phyloP scores from a whole-genome alignment of 108 stramenopile genomes.

The Skeletonema grethae region DNA sequence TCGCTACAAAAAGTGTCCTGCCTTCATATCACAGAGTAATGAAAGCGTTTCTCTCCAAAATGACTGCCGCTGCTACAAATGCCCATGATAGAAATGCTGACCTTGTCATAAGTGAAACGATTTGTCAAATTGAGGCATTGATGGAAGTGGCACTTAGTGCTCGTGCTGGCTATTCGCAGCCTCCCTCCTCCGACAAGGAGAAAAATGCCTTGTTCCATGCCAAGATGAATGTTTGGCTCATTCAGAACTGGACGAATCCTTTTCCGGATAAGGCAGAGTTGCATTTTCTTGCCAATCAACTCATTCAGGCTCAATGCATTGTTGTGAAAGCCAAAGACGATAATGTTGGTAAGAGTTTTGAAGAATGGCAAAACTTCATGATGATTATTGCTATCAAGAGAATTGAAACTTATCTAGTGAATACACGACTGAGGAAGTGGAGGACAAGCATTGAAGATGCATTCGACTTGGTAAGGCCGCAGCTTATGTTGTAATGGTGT shows the following conservation, averaged over 20 bases:
- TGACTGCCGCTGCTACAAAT: too few species aligned
- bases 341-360: background rate
- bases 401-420: background rate
- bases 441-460: background rate
- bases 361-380: background rate
- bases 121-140: too few species aligned
- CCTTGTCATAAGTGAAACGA: background rate
- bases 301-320: background rate
- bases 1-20: too few species aligned
- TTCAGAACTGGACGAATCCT: background rate
- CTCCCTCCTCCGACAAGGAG: too few species aligned
- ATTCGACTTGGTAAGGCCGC: background rate
- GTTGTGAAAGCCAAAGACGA: background rate
- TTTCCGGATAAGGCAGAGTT: background rate
- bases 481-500: too few species aligned
- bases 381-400: background rate
- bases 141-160: too few species aligned
- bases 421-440: background rate
- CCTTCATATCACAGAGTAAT: too few species aligned
- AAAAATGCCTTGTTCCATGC: background rate
- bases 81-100: background rate
- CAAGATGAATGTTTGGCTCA: background rate
- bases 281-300: background rate
- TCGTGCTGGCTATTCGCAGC: too few species aligned
- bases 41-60: too few species aligned